phyloP scores from a whole-genome alignment of 2,329 filamentous ascomycete species.

The Trichoderma oligosporum region DNA sequence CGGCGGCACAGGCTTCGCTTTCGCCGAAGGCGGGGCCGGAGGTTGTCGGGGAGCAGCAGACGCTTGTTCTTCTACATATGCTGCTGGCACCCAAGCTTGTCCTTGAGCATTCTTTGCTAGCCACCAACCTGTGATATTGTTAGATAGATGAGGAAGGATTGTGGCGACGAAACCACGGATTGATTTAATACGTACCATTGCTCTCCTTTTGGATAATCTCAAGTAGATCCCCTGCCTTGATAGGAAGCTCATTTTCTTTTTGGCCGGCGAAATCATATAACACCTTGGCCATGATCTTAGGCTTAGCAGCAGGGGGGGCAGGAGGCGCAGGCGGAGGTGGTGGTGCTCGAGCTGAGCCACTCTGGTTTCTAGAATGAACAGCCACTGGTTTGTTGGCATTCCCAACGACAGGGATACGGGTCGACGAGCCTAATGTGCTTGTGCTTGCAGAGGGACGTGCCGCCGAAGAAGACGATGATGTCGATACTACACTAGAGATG shows the following conservation, averaged over 20 bases:
- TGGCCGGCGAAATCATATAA: conserved; percentile 89
- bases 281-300: conserved; percentile 81
- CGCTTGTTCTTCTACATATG: conserved; percentile 84
- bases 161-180: no score
- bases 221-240: conserved; percentile 75
- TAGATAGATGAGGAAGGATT: conserved; percentile 32
- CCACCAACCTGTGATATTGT: conserved; percentile 76
- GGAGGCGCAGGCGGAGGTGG: conserved; percentile 66
- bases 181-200: conserved; percentile 67
- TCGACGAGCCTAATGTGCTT: conserved; percentile 12
- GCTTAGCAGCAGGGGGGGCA: conserved; percentile 29
- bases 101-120: conserved; percentile 68
- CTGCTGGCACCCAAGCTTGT: conserved; percentile 92
- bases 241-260: conserved; percentile 77
- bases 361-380: conserved; percentile 54
- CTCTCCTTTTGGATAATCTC: conserved; percentile 90
- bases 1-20: conserved; percentile 68
- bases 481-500: conserved; percentile 28
- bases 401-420: conserved; percentile 21
- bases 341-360: conserved; percentile 51
- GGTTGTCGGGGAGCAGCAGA: conserved; percentile 65
- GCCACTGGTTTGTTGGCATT: conserved; percentile 35
- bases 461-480: conserved; percentile 23
- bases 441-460: conserved; percentile 21
- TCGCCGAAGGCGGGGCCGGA: conserved; percentile 61